Conservation (phyloP, 345 rosid genomes). For the Conringia planisiliqua region DNA sequence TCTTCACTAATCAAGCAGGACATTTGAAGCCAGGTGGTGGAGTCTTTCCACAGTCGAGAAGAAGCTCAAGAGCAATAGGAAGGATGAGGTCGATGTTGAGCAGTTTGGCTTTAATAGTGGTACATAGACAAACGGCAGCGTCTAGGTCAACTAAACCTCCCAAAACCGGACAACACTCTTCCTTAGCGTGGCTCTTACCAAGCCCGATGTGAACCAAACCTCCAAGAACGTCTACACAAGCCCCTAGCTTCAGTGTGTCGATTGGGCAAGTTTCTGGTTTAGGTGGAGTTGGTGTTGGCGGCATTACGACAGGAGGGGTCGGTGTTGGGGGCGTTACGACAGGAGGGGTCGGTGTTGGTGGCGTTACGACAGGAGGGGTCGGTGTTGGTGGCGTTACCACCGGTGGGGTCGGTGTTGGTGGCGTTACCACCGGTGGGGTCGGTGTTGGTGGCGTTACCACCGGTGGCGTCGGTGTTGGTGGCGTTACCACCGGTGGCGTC, state of each 20-base stretch:
- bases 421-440: neutral
- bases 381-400: neutral
- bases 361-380: neutral
- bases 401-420: constrained; percentile 17
- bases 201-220: constrained; percentile 72
- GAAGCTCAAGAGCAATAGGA: constrained; percentile 85
- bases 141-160: constrained; percentile 73
- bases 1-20: constrained; percentile 24
- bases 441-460: constrained; percentile 18
- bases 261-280: constrained; percentile 65
- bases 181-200: constrained; percentile 64
- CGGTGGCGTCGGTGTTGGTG: constrained; percentile 2
- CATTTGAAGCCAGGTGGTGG: constrained; percentile 82
- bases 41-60: constrained; percentile 74
- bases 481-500: neutral
- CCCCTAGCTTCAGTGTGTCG: constrained; percentile 71
- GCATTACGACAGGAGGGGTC: neutral
- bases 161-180: constrained; percentile 76
- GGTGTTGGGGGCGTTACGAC: neutral
- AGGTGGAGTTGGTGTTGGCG: constrained; percentile 27
- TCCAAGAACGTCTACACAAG: constrained; percentile 84
- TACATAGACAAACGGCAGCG: constrained; percentile 89
- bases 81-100: constrained; percentile 57
- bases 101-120: constrained; percentile 76
- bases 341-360: constrained; percentile 17